These are phyloP conservation scores for Rubia yunnanensis DNA, from an alignment of 257 asterid genomes.

Conservation along the genomic window DNA sequence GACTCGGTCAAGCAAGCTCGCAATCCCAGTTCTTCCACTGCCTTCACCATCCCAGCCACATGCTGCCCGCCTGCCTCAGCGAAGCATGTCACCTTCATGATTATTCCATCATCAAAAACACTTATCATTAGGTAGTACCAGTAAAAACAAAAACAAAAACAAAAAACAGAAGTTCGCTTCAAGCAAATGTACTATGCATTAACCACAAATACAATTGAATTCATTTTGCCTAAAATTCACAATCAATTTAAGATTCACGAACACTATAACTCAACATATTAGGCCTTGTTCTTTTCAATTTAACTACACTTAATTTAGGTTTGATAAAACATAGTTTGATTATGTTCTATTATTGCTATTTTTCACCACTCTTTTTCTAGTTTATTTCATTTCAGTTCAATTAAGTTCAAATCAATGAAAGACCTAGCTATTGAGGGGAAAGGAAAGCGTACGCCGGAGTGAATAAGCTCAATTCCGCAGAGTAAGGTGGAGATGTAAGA, in stretches of 20 bases:
- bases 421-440: background rate
- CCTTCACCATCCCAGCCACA: conserved; percentile 67
- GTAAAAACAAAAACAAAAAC: background rate
- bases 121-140: background rate
- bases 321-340: no score
- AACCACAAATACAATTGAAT: no score
- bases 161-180: background rate
- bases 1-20: conserved; percentile 73
- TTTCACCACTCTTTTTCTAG: no score
- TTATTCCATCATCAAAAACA: background rate
- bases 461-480: conserved; percentile 80
- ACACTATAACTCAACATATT: no score
- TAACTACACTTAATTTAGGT: no score
- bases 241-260: no score
- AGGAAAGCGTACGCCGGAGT: conserved; percentile 50
- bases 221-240: no score
- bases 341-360: no score
- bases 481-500: conserved; percentile 68
- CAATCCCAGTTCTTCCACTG: conserved; percentile 52
- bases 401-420: background rate
- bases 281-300: no score
- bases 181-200: background rate
- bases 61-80: conserved; percentile 91
- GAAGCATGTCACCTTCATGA: conserved; percentile 62
- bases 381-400: no score